A percentile compares a stretch with the other conserved stretches of the same genome.
Conservation (phyloP, 1,284 basidiomycete species). For the Lentinus polychrous region DNA sequence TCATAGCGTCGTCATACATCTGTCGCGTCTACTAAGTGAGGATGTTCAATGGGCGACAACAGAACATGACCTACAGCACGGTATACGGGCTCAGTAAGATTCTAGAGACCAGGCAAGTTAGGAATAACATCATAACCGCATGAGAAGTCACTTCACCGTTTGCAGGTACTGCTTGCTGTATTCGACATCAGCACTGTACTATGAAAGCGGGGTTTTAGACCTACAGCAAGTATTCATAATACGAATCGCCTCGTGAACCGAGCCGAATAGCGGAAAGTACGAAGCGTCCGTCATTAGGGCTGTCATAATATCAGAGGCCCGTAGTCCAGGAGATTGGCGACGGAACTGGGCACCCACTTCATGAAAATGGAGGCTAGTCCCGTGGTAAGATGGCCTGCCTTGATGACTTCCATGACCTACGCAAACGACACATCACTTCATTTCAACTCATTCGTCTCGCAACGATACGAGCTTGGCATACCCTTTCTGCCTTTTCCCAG, state of each 20-base stretch:
- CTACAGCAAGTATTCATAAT: constrained; percentile 88
- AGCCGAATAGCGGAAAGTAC: constrained; percentile 76
- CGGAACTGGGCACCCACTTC: constrained; percentile 42
- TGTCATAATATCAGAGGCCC: constrained; percentile 20
- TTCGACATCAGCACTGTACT: constrained; percentile 4
- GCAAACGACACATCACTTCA: constrained; percentile 8
- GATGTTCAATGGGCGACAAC: neutral
- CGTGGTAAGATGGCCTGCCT: constrained; percentile 52
- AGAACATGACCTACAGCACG: constrained; percentile 43
- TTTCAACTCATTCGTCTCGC: constrained; percentile 1
- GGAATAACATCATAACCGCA: neutral
- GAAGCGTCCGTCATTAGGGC: constrained; percentile 64
- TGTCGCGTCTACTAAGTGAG: constrained; percentile 20
- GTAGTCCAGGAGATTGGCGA: neutral
- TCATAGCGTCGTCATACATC: constrained; percentile 87
- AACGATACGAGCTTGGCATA: constrained; percentile 25
- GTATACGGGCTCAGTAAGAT: constrained; percentile 75
- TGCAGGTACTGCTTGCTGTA: constrained; percentile 75
- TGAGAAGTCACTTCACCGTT: constrained; percentile 43
- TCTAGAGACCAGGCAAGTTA: constrained; percentile 34
- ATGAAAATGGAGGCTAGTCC: constrained; percentile 85
- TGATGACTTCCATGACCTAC: constrained; percentile 72
- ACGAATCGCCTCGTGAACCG: constrained; percentile 91
- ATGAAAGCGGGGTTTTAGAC: constrained; percentile 18
- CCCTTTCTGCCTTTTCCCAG: constrained; percentile 79